Percentiles rank a stretch among this genome's conserved stretches.
Conservation (phyloP, 2,329 filamentous ascomycete species). For the Berkeleyomyces rouxiae region DNA sequence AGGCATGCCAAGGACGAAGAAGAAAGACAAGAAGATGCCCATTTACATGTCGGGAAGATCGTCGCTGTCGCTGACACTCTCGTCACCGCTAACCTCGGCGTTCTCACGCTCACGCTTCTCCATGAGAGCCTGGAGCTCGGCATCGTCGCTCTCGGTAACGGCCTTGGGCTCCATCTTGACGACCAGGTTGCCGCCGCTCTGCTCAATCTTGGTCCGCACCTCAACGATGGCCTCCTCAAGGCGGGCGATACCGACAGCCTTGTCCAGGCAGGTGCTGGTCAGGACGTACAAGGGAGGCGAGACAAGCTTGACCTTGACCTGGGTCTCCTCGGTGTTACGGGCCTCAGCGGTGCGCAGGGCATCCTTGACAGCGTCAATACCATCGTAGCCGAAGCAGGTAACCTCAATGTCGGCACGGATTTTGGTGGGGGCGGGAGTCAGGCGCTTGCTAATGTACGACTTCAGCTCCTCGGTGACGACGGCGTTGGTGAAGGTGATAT, state of each 20-base stretch:
- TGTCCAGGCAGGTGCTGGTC: conserved; percentile 90
- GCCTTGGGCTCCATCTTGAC: conserved; percentile 99
- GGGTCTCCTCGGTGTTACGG: conserved; percentile 77
- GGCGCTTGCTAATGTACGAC: conserved; percentile 89
- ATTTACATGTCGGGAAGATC: conserved; percentile 28
- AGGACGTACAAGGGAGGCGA: conserved; percentile 93
- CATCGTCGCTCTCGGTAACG: conserved; percentile 95
- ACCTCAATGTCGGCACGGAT: conserved; percentile 96
- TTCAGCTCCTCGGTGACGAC: conserved; percentile 77
- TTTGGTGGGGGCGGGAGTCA: conserved; percentile 97
- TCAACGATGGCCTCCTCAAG: conserved; percentile 82
- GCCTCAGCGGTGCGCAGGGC: conserved; percentile 83
- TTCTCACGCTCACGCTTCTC: conserved; percentile 98
- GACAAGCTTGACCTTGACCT: conserved; percentile 98
- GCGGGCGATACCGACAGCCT: conserved; percentile 65
- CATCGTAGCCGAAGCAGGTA: conserved; percentile 88
- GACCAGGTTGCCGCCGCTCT: conserved; percentile 59
- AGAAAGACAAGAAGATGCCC: conserved; percentile 4
- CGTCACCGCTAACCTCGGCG: conserved; percentile 91
- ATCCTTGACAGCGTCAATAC: conserved; percentile 93
- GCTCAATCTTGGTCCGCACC: conserved; percentile 65
- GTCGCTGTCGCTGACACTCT: conserved; percentile 89
- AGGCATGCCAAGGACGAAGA: neutral
- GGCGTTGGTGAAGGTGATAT: conserved; percentile 74
- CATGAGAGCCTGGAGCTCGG: conserved; percentile 93